These are phyloP conservation scores for Coemansia sp. DNA, from an alignment of 192 early-diverging fungal species.

Conservation along the genomic window DNA sequence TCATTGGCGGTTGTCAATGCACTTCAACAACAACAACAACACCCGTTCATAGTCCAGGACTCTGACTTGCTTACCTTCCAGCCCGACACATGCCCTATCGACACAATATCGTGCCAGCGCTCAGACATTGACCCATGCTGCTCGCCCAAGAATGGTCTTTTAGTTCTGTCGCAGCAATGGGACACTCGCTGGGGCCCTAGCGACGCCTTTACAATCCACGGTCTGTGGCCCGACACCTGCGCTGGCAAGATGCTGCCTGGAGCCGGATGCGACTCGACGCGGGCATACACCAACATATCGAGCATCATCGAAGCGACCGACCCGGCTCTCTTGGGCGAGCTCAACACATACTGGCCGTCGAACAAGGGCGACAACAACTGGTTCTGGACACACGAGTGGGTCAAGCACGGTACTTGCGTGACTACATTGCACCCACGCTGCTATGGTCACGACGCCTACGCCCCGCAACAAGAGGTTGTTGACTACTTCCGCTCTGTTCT, in stretches of 20 bases:
- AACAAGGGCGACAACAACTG: slow-evolving; percentile 75
- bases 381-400: slow-evolving; percentile 82
- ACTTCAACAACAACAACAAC: not conserved
- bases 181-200: slow-evolving; percentile 60
- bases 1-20: not conserved
- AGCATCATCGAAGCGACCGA: slow-evolving; percentile 45
- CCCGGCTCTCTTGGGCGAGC: slow-evolving; percentile 31
- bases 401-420: slow-evolving; percentile 81
- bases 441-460: slow-evolving; percentile 44
- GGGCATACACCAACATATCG: slow-evolving; percentile 61
- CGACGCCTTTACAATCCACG: slow-evolving; percentile 72
- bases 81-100: slow-evolving; percentile 42
- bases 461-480: slow-evolving; percentile 57
- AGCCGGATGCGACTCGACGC: slow-evolving; percentile 66
- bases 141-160: slow-evolving; percentile 48
- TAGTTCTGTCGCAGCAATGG: slow-evolving; percentile 60
- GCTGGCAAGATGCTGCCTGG: slow-evolving; percentile 50
- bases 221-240: slow-evolving; percentile 79
- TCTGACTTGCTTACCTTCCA: not conserved
- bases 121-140: slow-evolving; percentile 48
- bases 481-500: slow-evolving; percentile 63
- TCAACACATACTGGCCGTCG: slow-evolving; percentile 70
- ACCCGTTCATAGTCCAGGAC: slow-evolving; percentile 2
- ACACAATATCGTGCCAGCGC: slow-evolving; percentile 44
- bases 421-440: slow-evolving; percentile 66